Percentiles rank a stretch among this genome's conserved stretches.
These are phyloP conservation scores for Fraxinus xanthoxyloides DNA, from an alignment of 305 asterid species.

Conservation along the genomic window DNA sequence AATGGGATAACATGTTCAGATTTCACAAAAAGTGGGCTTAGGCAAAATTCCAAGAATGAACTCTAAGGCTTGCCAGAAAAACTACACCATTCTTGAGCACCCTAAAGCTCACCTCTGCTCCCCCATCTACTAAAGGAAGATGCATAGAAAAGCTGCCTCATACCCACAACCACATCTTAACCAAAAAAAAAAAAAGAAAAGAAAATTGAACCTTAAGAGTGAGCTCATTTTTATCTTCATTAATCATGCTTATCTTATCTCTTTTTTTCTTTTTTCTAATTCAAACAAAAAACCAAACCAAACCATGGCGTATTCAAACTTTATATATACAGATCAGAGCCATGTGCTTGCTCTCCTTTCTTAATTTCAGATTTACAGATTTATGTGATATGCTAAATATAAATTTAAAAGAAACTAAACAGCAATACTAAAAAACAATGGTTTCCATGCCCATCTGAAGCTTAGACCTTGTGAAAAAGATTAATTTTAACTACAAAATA, in stretches of 20 bases:
- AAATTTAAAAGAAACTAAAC: background rate
- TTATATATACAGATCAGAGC: background rate
- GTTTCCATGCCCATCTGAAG: slow-evolving; percentile 5
- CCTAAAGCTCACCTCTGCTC: background rate
- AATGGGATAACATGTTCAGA: background rate
- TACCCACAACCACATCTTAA: background rate
- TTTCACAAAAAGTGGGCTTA: background rate
- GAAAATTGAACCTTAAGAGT: background rate
- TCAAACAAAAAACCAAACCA: background rate
- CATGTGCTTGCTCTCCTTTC: background rate
- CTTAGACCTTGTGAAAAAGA: slow-evolving; percentile 6
- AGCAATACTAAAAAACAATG: background rate
- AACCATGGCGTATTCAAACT: background rate
- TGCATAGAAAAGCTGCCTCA: background rate
- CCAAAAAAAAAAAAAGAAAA: background rate
- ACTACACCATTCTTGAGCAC: background rate
- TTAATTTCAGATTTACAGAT: background rate
- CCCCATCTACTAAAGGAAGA: background rate
- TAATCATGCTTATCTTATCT: background rate
- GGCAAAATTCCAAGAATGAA: background rate
- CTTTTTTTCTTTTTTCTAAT: background rate
- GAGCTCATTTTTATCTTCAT: background rate
- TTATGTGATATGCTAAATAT: background rate
- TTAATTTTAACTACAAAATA: background rate
- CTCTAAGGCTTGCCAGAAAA: background rate